Evolutionary conservation across 345 rosid genomes (phyloP).

Genomic region (Eucalyptus marginata): DNA sequence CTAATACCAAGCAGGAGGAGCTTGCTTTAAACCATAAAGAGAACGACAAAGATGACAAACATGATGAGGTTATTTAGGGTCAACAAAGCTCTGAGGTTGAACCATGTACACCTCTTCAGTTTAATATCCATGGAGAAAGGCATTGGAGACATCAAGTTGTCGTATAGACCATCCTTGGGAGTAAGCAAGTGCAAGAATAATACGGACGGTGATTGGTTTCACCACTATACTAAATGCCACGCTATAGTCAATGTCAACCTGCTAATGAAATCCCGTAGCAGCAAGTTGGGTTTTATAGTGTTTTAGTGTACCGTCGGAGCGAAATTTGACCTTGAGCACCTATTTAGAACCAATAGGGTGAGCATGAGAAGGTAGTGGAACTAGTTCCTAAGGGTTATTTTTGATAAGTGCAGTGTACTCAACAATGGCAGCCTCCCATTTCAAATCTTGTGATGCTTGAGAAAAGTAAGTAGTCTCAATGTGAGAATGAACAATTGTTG

Average conservation of each 20-base stretch:
- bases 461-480: neutral
- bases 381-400: neutral
- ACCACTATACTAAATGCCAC: neutral
- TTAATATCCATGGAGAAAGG: neutral
- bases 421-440: neutral
- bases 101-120: neutral
- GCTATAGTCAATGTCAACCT: neutral
- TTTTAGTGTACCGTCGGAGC: neutral
- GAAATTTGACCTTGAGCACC: neutral
- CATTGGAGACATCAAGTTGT: neutral
- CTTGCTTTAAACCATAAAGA: neutral
- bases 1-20: neutral
- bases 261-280: neutral
- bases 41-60: neutral
- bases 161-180: neutral
- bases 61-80: neutral
- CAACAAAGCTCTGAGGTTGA: neutral
- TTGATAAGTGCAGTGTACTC: neutral
- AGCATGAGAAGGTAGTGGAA: neutral
- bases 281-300: neutral
- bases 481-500: neutral
- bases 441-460: neutral
- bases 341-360: neutral
- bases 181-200: neutral
- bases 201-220: neutral